phyloP scores from a whole-genome alignment of 805 yeast species.

The Barnettozyma pratensis region DNA sequence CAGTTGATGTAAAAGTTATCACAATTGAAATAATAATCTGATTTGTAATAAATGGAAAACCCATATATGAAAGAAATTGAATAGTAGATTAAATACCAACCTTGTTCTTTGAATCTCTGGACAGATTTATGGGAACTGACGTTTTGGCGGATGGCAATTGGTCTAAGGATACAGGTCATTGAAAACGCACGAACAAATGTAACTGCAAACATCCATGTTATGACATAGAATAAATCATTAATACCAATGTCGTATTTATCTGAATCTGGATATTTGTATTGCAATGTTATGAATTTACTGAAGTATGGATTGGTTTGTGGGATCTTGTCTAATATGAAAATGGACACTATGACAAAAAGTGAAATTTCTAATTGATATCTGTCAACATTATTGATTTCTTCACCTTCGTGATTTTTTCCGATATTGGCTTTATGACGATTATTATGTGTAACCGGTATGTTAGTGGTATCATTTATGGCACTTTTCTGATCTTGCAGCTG shows the following conservation, averaged over 20 bases:
- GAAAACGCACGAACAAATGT: slow-evolving; percentile 55
- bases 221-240: slow-evolving; percentile 50
- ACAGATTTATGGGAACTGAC: slow-evolving; percentile 47
- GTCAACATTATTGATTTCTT: slow-evolving; percentile 18
- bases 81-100: slow-evolving; percentile 69
- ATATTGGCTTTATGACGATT: neutral
- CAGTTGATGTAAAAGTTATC: slow-evolving; percentile 59
- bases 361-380: slow-evolving; percentile 28
- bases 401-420: slow-evolving; percentile 5
- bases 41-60: slow-evolving; percentile 45
- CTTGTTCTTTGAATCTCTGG: slow-evolving; percentile 79
- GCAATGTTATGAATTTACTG: slow-evolving; percentile 36
- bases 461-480: neutral
- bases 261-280: slow-evolving; percentile 29
- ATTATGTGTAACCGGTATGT: neutral
- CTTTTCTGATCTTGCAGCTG: neutral
- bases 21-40: slow-evolving; percentile 55
- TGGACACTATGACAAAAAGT: slow-evolving; percentile 13
- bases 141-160: slow-evolving; percentile 43
- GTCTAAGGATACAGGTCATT: slow-evolving; percentile 54
- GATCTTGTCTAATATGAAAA: slow-evolving; percentile 23
- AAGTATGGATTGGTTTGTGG: slow-evolving; percentile 26
- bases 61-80: slow-evolving; percentile 52
- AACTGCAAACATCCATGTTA: slow-evolving; percentile 49
- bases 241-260: slow-evolving; percentile 47